Evolutionary conservation across 73 alveolate species (phyloP).

Genomic region (Uronychia setigera): DNA sequence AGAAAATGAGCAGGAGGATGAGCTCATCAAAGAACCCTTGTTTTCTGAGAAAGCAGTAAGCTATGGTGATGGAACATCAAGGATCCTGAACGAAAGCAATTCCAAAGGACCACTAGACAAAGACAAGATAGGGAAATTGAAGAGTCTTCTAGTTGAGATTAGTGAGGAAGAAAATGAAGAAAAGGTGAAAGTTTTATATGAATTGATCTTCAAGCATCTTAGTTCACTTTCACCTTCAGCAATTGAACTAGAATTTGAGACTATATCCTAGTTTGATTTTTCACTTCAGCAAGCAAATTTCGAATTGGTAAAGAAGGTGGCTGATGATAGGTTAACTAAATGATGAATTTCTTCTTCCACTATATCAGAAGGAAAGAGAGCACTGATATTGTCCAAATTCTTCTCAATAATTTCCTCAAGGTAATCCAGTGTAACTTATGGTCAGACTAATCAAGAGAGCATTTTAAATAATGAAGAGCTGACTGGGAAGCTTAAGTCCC

Average conservation of each 20-base stretch:
- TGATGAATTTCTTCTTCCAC: constrained; percentile 18
- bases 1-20: constrained; percentile 35
- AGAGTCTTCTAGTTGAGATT: background rate
- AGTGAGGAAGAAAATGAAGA: background rate
- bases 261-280: constrained; percentile 38
- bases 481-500: background rate
- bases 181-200: background rate
- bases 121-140: constrained; percentile 9
- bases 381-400: constrained; percentile 36
- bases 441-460: background rate
- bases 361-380: constrained; percentile 11
- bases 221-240: constrained; percentile 31
- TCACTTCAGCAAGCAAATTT: background rate
- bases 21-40: constrained; percentile 17
- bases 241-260: constrained; percentile 45
- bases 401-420: constrained; percentile 50
- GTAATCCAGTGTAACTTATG: too few relatives aligned
- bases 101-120: constrained; percentile 1
- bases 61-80: background rate
- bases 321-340: constrained; percentile 9
- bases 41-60: constrained; percentile 11
- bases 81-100: background rate
- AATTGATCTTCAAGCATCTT: constrained; percentile 2
- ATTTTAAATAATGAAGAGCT: background rate
- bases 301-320: background rate